These are phyloP conservation scores for Fonticula alba DNA, from an alignment of 78 protist species.

Conservation along the genomic window DNA sequence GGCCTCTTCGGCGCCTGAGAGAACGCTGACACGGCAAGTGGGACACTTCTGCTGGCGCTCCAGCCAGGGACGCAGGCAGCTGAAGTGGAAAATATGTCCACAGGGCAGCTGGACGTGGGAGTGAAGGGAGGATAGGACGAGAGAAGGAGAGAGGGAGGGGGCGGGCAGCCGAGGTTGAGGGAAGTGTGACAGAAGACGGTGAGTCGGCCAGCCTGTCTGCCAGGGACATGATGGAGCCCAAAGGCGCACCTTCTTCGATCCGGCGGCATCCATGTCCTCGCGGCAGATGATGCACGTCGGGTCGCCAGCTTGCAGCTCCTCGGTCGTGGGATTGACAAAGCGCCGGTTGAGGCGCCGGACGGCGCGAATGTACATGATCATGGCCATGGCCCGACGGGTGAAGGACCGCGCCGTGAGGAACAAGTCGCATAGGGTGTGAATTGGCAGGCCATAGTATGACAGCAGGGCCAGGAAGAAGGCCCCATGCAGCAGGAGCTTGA, in stretches of 20 bases:
- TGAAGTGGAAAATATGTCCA: constrained; percentile 67
- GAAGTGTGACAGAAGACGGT: background rate
- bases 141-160: background rate
- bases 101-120: constrained; percentile 47
- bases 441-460: constrained; percentile 47
- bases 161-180: background rate
- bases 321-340: constrained; percentile 49
- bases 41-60: constrained; percentile 72
- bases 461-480: constrained; percentile 33
- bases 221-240: no score
- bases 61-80: constrained; percentile 75
- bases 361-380: constrained; percentile 23
- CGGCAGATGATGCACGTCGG: constrained; percentile 60
- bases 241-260: constrained; percentile 16
- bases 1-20: background rate
- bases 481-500: constrained; percentile 25
- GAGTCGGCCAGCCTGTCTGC: no score
- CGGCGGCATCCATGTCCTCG: constrained; percentile 38
- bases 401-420: constrained; percentile 29
- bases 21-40: constrained; percentile 36
- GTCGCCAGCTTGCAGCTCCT: constrained; percentile 41
- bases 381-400: constrained; percentile 8
- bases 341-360: constrained; percentile 17
- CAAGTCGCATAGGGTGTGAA: constrained; percentile 66
- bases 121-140: background rate